phyloP scores from a whole-genome alignment of 805 yeast genomes.

The Starmerella powellii region DNA sequence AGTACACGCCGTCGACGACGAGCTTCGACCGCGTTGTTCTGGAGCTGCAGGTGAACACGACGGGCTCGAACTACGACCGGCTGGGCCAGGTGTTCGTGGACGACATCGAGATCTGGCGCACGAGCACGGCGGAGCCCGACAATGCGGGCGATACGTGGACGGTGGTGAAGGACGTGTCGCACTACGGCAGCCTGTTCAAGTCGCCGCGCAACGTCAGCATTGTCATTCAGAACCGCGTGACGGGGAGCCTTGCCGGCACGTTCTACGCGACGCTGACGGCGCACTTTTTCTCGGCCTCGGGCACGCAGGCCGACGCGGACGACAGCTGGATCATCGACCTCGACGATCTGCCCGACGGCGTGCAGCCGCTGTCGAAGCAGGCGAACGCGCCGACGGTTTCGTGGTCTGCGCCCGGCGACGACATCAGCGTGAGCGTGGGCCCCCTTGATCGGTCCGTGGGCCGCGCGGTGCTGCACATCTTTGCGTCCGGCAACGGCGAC shows the following conservation, averaged over 20 bases:
- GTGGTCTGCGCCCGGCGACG: conserved; percentile 20
- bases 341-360: conserved; percentile 8
- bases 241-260: conserved; percentile 44
- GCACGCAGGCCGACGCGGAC: conserved; percentile 6
- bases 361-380: conserved; percentile 13
- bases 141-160: conserved; percentile 40
- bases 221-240: conserved; percentile 47
- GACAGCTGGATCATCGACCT: conserved; percentile 20
- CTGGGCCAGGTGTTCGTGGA: conserved; percentile 29
- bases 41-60: conserved; percentile 27
- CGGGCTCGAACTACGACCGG: conserved; percentile 32
- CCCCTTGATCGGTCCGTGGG: conserved; percentile 16
- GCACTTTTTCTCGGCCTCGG: conserved; percentile 33
- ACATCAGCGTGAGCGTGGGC: conserved; percentile 11
- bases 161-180: conserved; percentile 53
- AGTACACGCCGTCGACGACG: conserved; percentile 27
- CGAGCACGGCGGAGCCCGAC: conserved; percentile 74
- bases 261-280: conserved; percentile 46
- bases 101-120: conserved; percentile 67
- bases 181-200: conserved; percentile 42
- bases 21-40: conserved; percentile 31
- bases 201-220: conserved; percentile 11
- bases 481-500: conserved; percentile 60
- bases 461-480: conserved; percentile 43
- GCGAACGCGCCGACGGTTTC: conserved; percentile 1